Conservation (phyloP, 2,329 filamentous ascomycete genomes). For the Neofusicoccum umdonicola region DNA sequence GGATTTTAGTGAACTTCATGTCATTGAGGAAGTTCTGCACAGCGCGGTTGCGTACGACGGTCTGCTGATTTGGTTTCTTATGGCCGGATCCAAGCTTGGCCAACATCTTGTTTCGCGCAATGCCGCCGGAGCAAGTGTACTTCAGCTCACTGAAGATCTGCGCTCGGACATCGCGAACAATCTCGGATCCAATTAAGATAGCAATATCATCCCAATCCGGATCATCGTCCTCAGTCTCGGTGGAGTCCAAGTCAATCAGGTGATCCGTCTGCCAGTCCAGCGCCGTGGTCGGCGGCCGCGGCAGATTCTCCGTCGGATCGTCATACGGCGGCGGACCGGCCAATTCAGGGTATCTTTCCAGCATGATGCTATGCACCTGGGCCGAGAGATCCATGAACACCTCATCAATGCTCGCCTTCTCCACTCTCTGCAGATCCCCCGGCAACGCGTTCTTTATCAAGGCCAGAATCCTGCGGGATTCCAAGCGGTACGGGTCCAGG, state of each 20-base stretch:
- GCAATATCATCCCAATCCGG: constrained; percentile 91
- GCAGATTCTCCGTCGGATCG: constrained; percentile 68
- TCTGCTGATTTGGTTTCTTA: constrained; percentile 93
- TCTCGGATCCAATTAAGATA: constrained; percentile 82
- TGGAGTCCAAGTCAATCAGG: constrained; percentile 73
- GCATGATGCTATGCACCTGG: constrained; percentile 72
- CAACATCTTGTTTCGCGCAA: constrained; percentile 91
- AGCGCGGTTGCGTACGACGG: constrained; percentile 85
- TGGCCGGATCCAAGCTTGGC: constrained; percentile 89
- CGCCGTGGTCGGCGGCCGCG: constrained; percentile 68
- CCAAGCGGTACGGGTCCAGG: constrained; percentile 82
- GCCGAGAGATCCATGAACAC: constrained; percentile 90
- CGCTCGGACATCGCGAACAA: constrained; percentile 72
- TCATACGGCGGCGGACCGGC: constrained; percentile 66
- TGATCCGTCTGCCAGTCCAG: constrained; percentile 82
- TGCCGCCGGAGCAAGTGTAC: constrained; percentile 89
- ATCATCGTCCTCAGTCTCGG: constrained; percentile 71
- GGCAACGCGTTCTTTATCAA: constrained; percentile 74
- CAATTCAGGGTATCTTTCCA: constrained; percentile 76
- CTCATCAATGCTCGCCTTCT: constrained; percentile 95
- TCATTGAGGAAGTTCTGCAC: constrained; percentile 73
- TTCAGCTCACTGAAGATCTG: constrained; percentile 67
- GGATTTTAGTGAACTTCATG: constrained; percentile 93
- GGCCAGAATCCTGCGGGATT: constrained; percentile 79
- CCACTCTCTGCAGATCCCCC: constrained; percentile 65